Percentiles rank a stretch among this genome's conserved stretches.
Evolutionary conservation across 2,329 filamentous ascomycete genomes (phyloP).

Genomic region (Neodidymelliopsis sp.): DNA sequence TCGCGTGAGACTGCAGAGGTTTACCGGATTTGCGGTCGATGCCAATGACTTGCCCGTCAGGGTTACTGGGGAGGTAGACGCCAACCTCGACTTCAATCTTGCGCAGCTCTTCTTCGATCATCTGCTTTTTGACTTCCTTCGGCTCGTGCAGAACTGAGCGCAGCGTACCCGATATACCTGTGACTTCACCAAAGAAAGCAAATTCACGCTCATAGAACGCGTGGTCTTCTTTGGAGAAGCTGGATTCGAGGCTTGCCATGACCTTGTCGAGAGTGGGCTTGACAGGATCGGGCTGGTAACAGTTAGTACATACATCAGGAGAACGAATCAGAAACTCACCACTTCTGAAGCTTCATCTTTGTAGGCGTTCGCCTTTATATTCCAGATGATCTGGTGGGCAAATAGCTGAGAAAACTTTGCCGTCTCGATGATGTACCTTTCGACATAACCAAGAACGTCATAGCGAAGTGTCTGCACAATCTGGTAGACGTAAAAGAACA

Average conservation of each 20-base stretch:
- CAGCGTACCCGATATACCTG: conserved; percentile 91
- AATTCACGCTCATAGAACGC: conserved; percentile 95
- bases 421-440: conserved; percentile 95
- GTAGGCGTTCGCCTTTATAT: conserved; percentile 99
- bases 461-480: conserved; percentile 96
- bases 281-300: conserved; percentile 76
- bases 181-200: conserved; percentile 97
- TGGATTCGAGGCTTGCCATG: conserved; percentile 80
- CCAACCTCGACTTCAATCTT: conserved; percentile 98
- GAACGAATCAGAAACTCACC: conserved; percentile 57
- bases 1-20: conserved; percentile 95
- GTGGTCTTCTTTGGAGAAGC: conserved; percentile 80
- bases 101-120: conserved; percentile 97
- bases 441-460: conserved; percentile 91
- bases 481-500: conserved; percentile 98
- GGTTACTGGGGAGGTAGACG: conserved; percentile 96
- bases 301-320: conserved; percentile 8
- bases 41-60: conserved; percentile 94
- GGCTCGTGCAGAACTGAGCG: conserved; percentile 90
- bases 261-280: conserved; percentile 94
- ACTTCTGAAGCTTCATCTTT: conserved; percentile 94
- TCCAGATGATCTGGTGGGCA: conserved; percentile 99
- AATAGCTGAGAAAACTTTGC: conserved; percentile 98
- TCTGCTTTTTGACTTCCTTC: conserved; percentile 98
- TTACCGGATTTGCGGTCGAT: conserved; percentile 99